These are phyloP conservation scores for Fusarium sp. DNA, from an alignment of 2,329 filamentous ascomycete species.

Conservation along the genomic window DNA sequence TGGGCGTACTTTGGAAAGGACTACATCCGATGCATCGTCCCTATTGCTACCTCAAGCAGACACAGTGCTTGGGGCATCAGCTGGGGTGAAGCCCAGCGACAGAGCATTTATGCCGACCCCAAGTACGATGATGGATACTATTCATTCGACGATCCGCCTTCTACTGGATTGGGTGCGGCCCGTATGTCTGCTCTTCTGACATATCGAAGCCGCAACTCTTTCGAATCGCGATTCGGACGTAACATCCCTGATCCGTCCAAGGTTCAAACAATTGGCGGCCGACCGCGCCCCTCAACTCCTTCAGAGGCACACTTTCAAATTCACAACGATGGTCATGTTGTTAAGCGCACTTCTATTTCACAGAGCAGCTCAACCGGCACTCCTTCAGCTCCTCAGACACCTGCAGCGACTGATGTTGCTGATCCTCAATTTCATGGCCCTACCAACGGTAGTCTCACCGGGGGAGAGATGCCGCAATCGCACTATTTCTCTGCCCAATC, in stretches of 20 bases:
- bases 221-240: conserved; percentile 93
- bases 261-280: conserved; percentile 83
- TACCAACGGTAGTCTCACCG: conserved; percentile 62
- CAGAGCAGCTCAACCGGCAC: conserved; percentile 55
- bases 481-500: conserved; percentile 99
- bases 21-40: conserved; percentile 83
- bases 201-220: conserved; percentile 96
- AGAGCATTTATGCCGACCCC: conserved; percentile 97
- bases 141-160: conserved; percentile 84
- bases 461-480: conserved; percentile 68
- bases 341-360: conserved; percentile 65
- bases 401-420: conserved; percentile 44
- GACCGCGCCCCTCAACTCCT: conserved; percentile 69
- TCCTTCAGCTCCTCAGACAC: conserved; percentile 47
- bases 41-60: conserved; percentile 85
- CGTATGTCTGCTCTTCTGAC: conserved; percentile 97
- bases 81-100: conserved; percentile 89
- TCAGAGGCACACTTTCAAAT: conserved; percentile 82
- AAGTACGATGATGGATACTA: conserved; percentile 99
- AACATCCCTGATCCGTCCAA: conserved; percentile 90
- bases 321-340: conserved; percentile 83
- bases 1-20: conserved; percentile 92
- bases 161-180: conserved; percentile 88
- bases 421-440: conserved; percentile 79
- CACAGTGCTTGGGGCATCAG: conserved; percentile 93